Conservation (phyloP, 2,329 filamentous ascomycete genomes). For the Sphaerulina populicola region DNA sequence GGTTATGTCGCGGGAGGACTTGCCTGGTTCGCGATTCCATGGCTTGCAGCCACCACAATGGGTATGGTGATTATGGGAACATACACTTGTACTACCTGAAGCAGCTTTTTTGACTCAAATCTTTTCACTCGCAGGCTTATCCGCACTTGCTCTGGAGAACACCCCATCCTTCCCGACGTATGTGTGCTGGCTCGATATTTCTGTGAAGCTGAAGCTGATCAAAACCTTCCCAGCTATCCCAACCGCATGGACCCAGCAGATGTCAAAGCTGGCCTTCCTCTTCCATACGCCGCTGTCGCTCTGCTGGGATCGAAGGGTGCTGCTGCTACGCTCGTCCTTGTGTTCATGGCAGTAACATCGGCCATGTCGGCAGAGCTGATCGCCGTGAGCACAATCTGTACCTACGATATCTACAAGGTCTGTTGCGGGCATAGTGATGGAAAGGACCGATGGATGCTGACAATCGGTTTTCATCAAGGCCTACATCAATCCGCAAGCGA, state of each 20-base stretch:
- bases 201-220: conserved; percentile 21
- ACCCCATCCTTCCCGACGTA: conserved; percentile 63
- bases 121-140: conserved; percentile 65
- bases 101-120: conserved; percentile 28
- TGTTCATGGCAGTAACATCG: conserved; percentile 33
- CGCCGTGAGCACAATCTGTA: conserved; percentile 32
- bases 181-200: not conserved
- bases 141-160: conserved; percentile 68
- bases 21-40: conserved; percentile 45
- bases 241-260: conserved; percentile 24
- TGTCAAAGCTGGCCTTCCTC: conserved; percentile 28
- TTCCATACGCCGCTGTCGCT: conserved; percentile 28
- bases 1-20: conserved; percentile 37
- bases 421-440: not conserved
- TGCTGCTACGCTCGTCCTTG: conserved; percentile 27
- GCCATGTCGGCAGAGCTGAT: conserved; percentile 34
- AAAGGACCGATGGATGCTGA: not conserved
- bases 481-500: conserved; percentile 35
- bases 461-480: conserved; percentile 11
- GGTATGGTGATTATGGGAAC: conserved; percentile 21
- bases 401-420: conserved; percentile 39
- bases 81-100: not conserved
- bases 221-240: conserved; percentile 40
- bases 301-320: conserved; percentile 29
- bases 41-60: conserved; percentile 40